These are phyloP conservation scores for Earliella scabrosa DNA, from an alignment of 1,284 basidiomycete species.

Conservation along the genomic window DNA sequence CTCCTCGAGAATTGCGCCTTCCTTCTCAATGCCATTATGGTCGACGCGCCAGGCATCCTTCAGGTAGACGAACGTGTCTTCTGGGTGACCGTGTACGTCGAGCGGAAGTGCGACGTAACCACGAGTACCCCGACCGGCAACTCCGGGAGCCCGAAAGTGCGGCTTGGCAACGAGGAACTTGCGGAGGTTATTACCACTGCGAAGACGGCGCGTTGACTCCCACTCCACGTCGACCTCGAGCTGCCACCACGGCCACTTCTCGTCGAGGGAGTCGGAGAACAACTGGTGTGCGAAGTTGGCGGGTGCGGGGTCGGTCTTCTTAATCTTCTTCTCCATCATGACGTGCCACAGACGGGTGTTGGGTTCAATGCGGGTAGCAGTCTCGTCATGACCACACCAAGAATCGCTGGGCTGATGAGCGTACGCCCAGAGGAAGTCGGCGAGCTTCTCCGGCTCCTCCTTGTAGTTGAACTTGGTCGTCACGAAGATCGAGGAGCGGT, in stretches of 20 bases:
- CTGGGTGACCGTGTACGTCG: neutral
- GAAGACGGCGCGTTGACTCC: too few relatives aligned
- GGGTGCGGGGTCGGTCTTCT: neutral
- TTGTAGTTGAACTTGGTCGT: conserved; percentile 16
- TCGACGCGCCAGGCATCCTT: conserved; percentile 20
- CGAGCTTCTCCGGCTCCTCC: conserved; percentile 1
- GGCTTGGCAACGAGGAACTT: conserved; percentile 11
- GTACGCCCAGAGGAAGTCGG: conserved; percentile 18
- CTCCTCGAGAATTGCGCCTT: conserved; percentile 5
- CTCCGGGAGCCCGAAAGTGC: neutral
- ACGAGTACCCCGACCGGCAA: conserved; percentile 14
- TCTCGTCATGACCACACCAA: conserved; percentile 12
- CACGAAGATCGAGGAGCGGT: conserved; percentile 13
- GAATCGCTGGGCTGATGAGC: neutral
- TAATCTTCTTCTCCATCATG: neutral
- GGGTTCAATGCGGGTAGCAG: conserved; percentile 2
- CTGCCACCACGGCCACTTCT: conserved; percentile 12
- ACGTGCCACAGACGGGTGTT: neutral
- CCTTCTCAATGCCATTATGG: conserved; percentile 2
- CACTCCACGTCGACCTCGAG: neutral
- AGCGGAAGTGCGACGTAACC: conserved; percentile 14
- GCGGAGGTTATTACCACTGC: neutral
- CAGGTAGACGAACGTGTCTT: conserved; percentile 3
- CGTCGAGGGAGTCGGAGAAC: conserved; percentile 2
- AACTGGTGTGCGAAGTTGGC: neutral